phyloP scores from a whole-genome alignment of 345 rosid genomes.

The Brassica incana region DNA sequence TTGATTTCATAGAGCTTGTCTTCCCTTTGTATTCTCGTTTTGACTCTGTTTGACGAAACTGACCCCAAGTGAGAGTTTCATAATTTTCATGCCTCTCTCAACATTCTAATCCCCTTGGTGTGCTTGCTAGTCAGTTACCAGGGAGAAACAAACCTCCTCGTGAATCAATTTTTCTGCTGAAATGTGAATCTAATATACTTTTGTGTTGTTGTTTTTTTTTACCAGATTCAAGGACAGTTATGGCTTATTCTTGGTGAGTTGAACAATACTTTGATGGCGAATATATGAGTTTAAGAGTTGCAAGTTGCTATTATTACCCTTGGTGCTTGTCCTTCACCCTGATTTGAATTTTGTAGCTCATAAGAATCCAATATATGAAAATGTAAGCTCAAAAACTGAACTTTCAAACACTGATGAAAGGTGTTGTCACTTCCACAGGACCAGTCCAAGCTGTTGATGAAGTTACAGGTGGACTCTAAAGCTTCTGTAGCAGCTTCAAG shows the following conservation, averaged over 20 bases:
- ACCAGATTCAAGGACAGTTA: conserved; percentile 85
- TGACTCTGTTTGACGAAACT: too few relatives aligned
- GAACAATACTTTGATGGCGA: not conserved
- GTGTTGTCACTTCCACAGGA: conserved; percentile 48
- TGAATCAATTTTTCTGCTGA: too few relatives aligned
- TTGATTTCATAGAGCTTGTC: too few relatives aligned
- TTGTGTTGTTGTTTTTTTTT: not conserved
- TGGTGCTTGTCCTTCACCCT: not conserved
- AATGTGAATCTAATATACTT: not conserved
- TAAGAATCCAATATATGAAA: not conserved
- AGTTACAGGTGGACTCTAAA: conserved; percentile 81
- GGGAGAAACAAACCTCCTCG: too few relatives aligned
- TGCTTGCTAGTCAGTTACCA: not conserved
- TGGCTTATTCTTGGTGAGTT: conserved; percentile 93
- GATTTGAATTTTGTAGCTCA: not conserved
- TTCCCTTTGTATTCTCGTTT: too few relatives aligned
- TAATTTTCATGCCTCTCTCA: not conserved
- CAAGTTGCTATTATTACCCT: not conserved
- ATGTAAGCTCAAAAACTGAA: not conserved
- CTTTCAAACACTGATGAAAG: not conserved
- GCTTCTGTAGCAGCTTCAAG: conserved; percentile 55
- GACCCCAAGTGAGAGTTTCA: not conserved
- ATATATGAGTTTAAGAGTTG: not conserved
- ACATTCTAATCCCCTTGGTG: not conserved
- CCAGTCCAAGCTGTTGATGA: conserved; percentile 87